A percentile compares a stretch with the other conserved stretches of the same genome.
phyloP scores from a whole-genome alignment of 441 rosid genomes.

The Macaranga tanarius region DNA sequence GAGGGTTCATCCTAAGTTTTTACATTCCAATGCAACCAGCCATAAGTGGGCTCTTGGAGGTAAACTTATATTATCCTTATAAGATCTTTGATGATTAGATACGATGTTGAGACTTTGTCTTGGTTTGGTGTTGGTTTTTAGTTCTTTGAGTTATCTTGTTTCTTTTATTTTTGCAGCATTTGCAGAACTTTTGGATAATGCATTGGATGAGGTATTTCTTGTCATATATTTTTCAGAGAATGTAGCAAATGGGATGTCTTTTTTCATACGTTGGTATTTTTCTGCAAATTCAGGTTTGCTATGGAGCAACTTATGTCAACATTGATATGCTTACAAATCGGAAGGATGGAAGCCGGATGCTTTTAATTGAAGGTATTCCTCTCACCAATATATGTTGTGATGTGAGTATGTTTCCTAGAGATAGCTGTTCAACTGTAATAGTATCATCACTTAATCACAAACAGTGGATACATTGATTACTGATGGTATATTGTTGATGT shows the following conservation, averaged over 20 bases:
- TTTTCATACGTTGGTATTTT: constrained; percentile 1
- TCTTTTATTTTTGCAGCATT: constrained; percentile 51
- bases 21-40: constrained; percentile 95
- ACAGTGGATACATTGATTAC: not conserved
- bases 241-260: not conserved
- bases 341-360: constrained; percentile 73
- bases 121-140: not conserved
- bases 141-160: constrained; percentile 1
- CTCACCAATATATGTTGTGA: not conserved
- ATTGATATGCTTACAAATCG: constrained; percentile 60
- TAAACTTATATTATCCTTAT: constrained; percentile 22
- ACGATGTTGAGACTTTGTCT: not conserved
- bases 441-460: not conserved
- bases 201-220: constrained; percentile 75
- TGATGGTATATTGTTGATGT: constrained; percentile 2
- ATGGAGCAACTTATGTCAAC: constrained; percentile 78
- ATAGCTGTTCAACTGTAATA: not conserved
- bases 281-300: constrained; percentile 48
- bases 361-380: constrained; percentile 69
- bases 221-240: not conserved
- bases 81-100: too few relatives aligned
- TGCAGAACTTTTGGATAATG: constrained; percentile 91
- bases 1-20: constrained; percentile 93
- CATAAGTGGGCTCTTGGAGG: constrained; percentile 99
- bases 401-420: not conserved